Conservation (phyloP, 1,284 basidiomycete species). For the Erythrobasidium hasegawianum region DNA sequence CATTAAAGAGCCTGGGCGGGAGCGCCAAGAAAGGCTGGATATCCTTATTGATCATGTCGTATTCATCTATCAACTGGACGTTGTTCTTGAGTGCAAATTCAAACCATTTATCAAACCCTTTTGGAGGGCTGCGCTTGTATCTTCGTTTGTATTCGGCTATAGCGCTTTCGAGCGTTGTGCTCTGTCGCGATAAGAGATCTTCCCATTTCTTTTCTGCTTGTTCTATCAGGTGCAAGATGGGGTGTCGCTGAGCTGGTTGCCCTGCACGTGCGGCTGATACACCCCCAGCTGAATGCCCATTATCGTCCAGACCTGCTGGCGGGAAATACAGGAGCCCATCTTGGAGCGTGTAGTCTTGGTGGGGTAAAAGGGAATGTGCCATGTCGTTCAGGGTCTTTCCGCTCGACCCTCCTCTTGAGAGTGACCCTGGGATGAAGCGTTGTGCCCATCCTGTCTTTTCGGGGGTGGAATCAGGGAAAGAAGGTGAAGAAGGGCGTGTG, state of each 20-base stretch:
- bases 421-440: background rate
- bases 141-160: conserved; percentile 45
- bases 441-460: background rate
- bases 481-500: too few relatives aligned
- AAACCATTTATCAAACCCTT: conserved; percentile 47
- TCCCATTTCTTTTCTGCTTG: conserved; percentile 42
- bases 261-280: conserved; percentile 3
- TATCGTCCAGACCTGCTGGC: conserved; percentile 4
- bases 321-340: conserved; percentile 27
- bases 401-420: background rate
- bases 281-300: background rate
- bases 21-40: conserved; percentile 46
- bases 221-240: conserved; percentile 25
- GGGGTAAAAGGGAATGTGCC: background rate
- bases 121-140: conserved; percentile 43
- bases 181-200: conserved; percentile 40
- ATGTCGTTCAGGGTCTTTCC: background rate
- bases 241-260: conserved; percentile 15
- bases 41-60: conserved; percentile 46
- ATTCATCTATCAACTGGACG: conserved; percentile 47
- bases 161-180: conserved; percentile 40
- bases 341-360: conserved; percentile 13
- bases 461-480: background rate
- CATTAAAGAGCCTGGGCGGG: conserved; percentile 37
- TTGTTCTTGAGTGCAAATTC: conserved; percentile 43